A percentile compares a stretch with the other conserved stretches of the same genome.
Conservation (phyloP, 495 filamentous ascomycete species). For the Mytilinidion resinicola region DNA sequence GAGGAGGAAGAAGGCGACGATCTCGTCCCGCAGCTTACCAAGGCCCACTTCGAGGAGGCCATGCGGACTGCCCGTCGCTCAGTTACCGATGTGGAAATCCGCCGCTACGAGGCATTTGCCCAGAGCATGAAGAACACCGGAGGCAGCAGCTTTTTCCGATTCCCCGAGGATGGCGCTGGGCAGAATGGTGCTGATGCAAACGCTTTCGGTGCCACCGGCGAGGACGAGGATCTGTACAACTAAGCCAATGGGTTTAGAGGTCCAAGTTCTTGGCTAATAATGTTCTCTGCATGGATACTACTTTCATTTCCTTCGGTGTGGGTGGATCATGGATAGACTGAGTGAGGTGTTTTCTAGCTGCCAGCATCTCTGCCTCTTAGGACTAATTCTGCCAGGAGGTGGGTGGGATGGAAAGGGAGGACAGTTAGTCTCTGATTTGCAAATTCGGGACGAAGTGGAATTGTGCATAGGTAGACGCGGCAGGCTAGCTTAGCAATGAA, state of each 20-base stretch:
- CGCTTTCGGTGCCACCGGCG: slow-evolving; percentile 29
- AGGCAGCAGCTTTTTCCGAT: slow-evolving; percentile 93
- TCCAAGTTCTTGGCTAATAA: not conserved
- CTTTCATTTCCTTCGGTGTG: not conserved
- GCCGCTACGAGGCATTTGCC: slow-evolving; percentile 95
- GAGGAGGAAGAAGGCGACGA: slow-evolving; percentile 82
- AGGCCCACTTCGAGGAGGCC: slow-evolving; percentile 96
- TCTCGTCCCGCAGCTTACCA: slow-evolving; percentile 92
- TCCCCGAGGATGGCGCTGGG: slow-evolving; percentile 53
- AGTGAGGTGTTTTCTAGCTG: not conserved
- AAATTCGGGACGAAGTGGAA: not conserved
- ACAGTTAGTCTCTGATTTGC: not conserved
- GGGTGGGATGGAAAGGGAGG: not conserved
- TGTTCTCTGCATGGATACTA: slow-evolving; percentile 2
- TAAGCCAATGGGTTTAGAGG: slow-evolving; percentile 8
- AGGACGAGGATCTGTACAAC: slow-evolving; percentile 36
- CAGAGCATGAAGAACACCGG: slow-evolving; percentile 98
- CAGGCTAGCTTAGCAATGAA: slow-evolving; percentile 1
- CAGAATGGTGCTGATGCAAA: slow-evolving; percentile 24
- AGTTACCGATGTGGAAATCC: slow-evolving; percentile 92
- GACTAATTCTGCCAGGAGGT: not conserved
- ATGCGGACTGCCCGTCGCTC: slow-evolving; percentile 91
- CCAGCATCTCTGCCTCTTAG: not conserved
- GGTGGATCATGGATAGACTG: not conserved
- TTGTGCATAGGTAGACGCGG: not conserved